Evolutionary conservation across 2,329 filamentous ascomycete genomes (phyloP), one percentile per base, ranked within the genome.

Genomic region (Elsinoe fawcettii): DNA sequence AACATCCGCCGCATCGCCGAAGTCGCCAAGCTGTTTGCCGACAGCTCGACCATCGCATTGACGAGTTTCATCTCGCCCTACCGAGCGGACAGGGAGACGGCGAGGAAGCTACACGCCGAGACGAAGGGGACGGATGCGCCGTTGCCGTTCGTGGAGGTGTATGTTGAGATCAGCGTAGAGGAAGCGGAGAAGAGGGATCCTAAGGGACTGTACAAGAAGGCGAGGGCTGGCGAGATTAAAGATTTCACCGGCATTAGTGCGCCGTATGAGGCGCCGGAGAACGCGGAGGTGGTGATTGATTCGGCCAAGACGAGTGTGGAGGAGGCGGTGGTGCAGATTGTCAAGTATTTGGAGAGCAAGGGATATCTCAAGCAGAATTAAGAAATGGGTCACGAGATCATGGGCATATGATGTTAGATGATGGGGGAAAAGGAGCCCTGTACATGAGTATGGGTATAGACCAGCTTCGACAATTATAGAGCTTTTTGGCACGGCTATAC

Each of bases 61-160:
- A 96, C 93, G 56, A 93, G 88, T 60, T 99, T 99, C 79, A 99
- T 99, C 77, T 95, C 88, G 1, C 93, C 93, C 1, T 97, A 96
- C 80, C 83, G 83, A 58, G 86, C 86, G 32, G 93, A 99, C 75
- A 85, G 93, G 58, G 79, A 89, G 63, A 80, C 88, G 41, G 93
- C 93, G 7, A 85, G 93, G 59, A 77, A 85, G 61, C 76, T 99
- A 66, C 93, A 99, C 75, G 79, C 80, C 62, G 78, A 81, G 1
- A 77, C 81, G 56, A 67, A 59, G 54, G 67, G 65, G 63, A 85
- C 86, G 65, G 77, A 78, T 63, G 71, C 76, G 1, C 76, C 87
- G 0, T 80, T 97, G 58, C 86, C 88, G 8, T 99, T 99, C 70
- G 81, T 99, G 63, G 93, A 99, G 76, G 90, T 97, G 59, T 95